Conservation (phyloP, 2,329 filamentous ascomycete genomes). For the Sporothrix dimorphospora region DNA sequence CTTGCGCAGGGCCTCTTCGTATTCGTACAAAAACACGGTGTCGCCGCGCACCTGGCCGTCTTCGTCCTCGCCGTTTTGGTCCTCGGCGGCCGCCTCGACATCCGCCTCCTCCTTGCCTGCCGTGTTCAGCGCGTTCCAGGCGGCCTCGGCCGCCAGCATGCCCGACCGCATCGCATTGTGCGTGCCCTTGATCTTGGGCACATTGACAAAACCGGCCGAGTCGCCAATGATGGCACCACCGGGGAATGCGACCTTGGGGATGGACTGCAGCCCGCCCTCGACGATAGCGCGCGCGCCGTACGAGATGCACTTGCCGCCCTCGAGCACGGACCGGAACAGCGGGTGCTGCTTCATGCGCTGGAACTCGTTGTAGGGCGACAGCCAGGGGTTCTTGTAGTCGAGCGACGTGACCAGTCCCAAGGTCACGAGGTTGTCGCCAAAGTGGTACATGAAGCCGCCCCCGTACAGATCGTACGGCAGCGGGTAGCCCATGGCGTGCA, state of each 20-base stretch:
- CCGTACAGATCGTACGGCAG: constrained; percentile 88
- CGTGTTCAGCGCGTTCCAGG: constrained; percentile 72
- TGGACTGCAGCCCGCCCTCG: constrained; percentile 96
- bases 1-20: constrained; percentile 84
- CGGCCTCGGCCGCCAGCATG: constrained; percentile 92
- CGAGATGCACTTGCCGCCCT: constrained; percentile 96
- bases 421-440: constrained; percentile 93
- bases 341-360: constrained; percentile 98
- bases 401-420: constrained; percentile 90
- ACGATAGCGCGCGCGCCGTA: constrained; percentile 91
- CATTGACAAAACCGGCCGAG: constrained; percentile 93
- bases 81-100: neutral
- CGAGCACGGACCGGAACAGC: constrained; percentile 81
- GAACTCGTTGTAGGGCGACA: constrained; percentile 94
- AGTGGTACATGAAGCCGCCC: constrained; percentile 99
- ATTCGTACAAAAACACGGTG: constrained; percentile 89
- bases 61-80: neutral
- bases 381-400: constrained; percentile 95
- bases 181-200: constrained; percentile 97
- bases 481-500: constrained; percentile 92
- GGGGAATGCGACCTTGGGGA: constrained; percentile 95
- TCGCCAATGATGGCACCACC: constrained; percentile 95
- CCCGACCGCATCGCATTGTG: constrained; percentile 98
- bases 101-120: neutral
- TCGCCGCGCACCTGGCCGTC: constrained; percentile 6